Conservation (phyloP, 2,329 filamentous ascomycete species). For the Raffaelea albimanens region DNA sequence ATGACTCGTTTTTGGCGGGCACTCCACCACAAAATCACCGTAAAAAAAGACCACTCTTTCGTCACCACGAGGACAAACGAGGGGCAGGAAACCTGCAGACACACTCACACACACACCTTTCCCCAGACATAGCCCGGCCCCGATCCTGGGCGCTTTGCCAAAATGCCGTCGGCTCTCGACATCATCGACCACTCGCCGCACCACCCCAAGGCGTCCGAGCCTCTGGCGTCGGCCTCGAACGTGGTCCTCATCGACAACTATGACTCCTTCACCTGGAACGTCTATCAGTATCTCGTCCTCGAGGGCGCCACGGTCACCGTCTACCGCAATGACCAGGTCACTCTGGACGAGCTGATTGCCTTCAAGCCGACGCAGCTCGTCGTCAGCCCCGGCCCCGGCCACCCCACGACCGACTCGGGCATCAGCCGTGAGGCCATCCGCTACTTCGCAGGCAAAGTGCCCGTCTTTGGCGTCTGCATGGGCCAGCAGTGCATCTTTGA, state of each 20-base stretch:
- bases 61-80: too few relatives aligned
- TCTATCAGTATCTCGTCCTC: constrained; percentile 96
- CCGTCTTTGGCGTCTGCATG: constrained; percentile 97
- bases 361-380: constrained; percentile 89
- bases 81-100: too few relatives aligned
- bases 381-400: constrained; percentile 88
- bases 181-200: constrained; percentile 76
- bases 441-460: constrained; percentile 89
- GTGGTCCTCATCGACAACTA: constrained; percentile 97
- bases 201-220: constrained; percentile 65
- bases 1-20: too few relatives aligned
- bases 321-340: constrained; percentile 85
- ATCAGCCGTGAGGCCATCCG: constrained; percentile 86
- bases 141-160: too few relatives aligned
- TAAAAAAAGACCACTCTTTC: too few relatives aligned
- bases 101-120: too few relatives aligned
- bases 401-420: constrained; percentile 84
- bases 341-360: constrained; percentile 70
- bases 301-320: constrained; percentile 89
- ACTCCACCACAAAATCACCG: too few relatives aligned
- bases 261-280: constrained; percentile 98
- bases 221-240: constrained; percentile 74
- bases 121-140: too few relatives aligned
- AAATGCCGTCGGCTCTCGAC: constrained; percentile 36
- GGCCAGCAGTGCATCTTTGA: constrained; percentile 98